Conservation (phyloP, 768 basidiomycete genomes). For the Boletus eberwhitei region DNA sequence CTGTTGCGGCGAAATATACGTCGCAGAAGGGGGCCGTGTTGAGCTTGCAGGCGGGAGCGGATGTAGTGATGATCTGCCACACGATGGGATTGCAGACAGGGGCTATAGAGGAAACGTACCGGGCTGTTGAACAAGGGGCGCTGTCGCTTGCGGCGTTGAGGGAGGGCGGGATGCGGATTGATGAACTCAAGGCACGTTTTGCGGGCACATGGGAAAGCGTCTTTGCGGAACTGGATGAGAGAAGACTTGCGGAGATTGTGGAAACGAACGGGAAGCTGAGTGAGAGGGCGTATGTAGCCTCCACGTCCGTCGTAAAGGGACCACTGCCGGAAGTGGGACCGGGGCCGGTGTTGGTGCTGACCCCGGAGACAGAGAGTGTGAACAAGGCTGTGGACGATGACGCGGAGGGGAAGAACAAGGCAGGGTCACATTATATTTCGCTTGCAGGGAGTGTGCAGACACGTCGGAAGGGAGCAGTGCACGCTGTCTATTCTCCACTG, state of each 20-base stretch:
- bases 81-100: slow-evolving; percentile 50
- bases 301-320: slow-evolving; percentile 47
- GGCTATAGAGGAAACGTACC: slow-evolving; percentile 50
- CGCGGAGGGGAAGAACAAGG: slow-evolving; percentile 55
- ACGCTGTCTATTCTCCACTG: slow-evolving; percentile 44
- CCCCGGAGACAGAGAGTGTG: slow-evolving; percentile 53
- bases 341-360: slow-evolving; percentile 43
- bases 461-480: slow-evolving; percentile 34
- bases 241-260: slow-evolving; percentile 31
- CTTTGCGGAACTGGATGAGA: slow-evolving; percentile 27
- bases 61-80: slow-evolving; percentile 76
- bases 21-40: slow-evolving; percentile 45
- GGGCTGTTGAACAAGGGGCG: slow-evolving; percentile 44
- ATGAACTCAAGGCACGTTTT: slow-evolving; percentile 48
- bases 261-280: slow-evolving; percentile 42
- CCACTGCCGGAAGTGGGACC: slow-evolving; percentile 32
- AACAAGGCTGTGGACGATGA: slow-evolving; percentile 62
- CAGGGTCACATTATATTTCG: slow-evolving; percentile 51
- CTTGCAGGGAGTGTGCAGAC: slow-evolving; percentile 41
- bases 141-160: slow-evolving; percentile 38
- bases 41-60: slow-evolving; percentile 60
- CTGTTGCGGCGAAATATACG: slow-evolving; percentile 47
- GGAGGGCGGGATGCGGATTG: slow-evolving; percentile 45
- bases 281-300: slow-evolving; percentile 42
- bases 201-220: slow-evolving; percentile 45